phyloP scores from a whole-genome alignment of 2,329 filamentous ascomycete species.

The Amauroascus niger region DNA sequence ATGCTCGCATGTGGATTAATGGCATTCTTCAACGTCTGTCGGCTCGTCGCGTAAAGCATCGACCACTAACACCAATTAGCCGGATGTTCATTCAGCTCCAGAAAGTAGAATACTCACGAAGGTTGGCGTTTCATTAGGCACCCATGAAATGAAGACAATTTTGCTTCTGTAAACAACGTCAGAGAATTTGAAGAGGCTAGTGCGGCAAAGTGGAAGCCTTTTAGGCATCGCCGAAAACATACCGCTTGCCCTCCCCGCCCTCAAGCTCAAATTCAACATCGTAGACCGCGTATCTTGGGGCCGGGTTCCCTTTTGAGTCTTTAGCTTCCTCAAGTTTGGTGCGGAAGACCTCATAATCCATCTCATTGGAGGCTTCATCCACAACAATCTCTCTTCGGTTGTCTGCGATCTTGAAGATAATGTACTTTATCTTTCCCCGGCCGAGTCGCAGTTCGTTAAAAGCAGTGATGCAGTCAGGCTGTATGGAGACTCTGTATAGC shows the following conservation, averaged over 20 bases:
- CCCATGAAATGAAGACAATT: slow-evolving; percentile 45
- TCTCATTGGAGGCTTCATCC: slow-evolving; percentile 37
- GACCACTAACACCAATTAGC: slow-evolving; percentile 30
- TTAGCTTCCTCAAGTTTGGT: slow-evolving; percentile 36
- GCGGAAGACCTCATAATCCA: slow-evolving; percentile 42
- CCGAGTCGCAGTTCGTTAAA: slow-evolving; percentile 43
- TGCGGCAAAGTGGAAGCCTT: not conserved
- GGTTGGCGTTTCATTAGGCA: slow-evolving; percentile 33
- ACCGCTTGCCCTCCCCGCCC: slow-evolving; percentile 42
- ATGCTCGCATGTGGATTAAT: slow-evolving; percentile 36
- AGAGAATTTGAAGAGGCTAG: not conserved
- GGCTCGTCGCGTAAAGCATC: slow-evolving; percentile 44
- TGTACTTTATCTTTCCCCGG: slow-evolving; percentile 39
- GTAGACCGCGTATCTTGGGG: slow-evolving; percentile 43
- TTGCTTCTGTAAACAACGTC: slow-evolving; percentile 34
- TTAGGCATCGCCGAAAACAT: slow-evolving; percentile 16
- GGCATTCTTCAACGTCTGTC: slow-evolving; percentile 41
- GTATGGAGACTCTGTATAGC: slow-evolving; percentile 35
- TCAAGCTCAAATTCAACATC: slow-evolving; percentile 43
- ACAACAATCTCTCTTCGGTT: slow-evolving; percentile 43
- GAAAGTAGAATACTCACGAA: slow-evolving; percentile 27
- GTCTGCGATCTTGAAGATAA: slow-evolving; percentile 46
- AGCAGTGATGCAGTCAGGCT: slow-evolving; percentile 38
- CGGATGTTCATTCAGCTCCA: not conserved
- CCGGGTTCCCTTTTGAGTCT: slow-evolving; percentile 36